Evolutionary conservation across 306 rosid species (phyloP).

Genomic region (Malus asiatica): DNA sequence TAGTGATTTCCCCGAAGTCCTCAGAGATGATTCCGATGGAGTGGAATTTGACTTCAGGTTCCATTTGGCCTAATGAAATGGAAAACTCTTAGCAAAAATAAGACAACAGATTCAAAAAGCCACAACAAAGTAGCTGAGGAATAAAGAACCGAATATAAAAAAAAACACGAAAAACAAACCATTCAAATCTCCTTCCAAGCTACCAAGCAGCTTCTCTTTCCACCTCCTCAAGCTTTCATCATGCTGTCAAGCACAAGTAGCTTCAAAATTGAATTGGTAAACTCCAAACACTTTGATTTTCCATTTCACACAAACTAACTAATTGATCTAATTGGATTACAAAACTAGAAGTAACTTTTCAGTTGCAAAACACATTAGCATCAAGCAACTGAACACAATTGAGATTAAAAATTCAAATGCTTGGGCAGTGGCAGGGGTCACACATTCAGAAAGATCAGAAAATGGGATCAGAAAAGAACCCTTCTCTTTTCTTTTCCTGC

Average conservation of each 20-base stretch:
- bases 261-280: conserved; percentile 8
- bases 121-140: conserved; percentile 1
- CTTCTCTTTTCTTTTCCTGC: background rate
- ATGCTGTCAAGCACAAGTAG: conserved; percentile 43
- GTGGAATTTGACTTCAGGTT: conserved; percentile 85
- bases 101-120: conserved; percentile 9
- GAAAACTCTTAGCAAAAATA: conserved; percentile 1
- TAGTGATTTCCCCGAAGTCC: conserved; percentile 63
- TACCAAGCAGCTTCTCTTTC: conserved; percentile 95
- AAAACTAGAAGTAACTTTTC: background rate
- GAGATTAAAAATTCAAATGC: background rate
- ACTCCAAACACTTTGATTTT: background rate
- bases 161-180: conserved; percentile 35
- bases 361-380: background rate
- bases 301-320: background rate
- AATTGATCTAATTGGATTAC: background rate
- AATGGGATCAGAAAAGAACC: background rate
- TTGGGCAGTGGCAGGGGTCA: background rate
- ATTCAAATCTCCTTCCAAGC: conserved; percentile 69
- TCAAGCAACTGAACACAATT: background rate
- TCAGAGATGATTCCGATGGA: conserved; percentile 70
- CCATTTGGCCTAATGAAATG: conserved; percentile 45
- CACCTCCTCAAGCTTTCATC: conserved; percentile 98
- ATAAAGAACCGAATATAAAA: background rate
- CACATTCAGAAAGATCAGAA: background rate